Base-by-base conservation (phyloP, 345 rosid genomes). In the Eucalyptus erythrocorys region DNA sequence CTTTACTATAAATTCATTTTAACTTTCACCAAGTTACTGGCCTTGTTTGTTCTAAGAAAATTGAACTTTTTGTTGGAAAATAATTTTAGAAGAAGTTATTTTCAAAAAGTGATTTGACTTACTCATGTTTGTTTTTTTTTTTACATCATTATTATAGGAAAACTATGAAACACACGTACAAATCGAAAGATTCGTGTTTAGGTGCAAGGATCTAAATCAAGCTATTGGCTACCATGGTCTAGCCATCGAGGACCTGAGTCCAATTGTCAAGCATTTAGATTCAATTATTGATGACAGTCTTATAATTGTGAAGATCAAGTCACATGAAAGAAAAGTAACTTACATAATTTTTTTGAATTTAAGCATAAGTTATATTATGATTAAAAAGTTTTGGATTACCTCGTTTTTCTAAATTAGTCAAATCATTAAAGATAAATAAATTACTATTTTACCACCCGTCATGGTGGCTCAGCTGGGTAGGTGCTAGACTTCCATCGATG, bases 111-210 rank as follows among this genome's bases (percentile, higher is more conserved):
- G 30, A 55, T 57, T 57, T 11, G 13, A 10, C 3, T 57, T 57
- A 4, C 13, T 24, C 3, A 11, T 57, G 3, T 57, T 24, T 57
- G 30, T 50, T 53, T 21, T 53, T 24, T 4, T 9, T 22, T 57
- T 57, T 24, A 5, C 6, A 10, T 24, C 10, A 57, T 57, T 57
- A 24, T 57, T 10, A 57, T 26, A 57, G 6, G 64, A 57, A 57
- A 57, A 57, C 30, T 10, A 57, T 10, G 64, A 57, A 2, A 24
- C n/a, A 57, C 30, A 57, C 13, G 3, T 10, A 10, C 3, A 1
- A 57, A 10, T 0, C 6, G n/a, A 21, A 9, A 4, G 13, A 55
- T 5, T 55, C 6, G 1, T 2, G 30, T 57, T 57, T 11, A 57
- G 30, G 64, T 11, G 6, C n/a, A 57, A 10, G n/a, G 64, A 57